phyloP scores from a whole-genome alignment of 73 alveolate genomes.

The Paramecium tetraurelia region DNA sequence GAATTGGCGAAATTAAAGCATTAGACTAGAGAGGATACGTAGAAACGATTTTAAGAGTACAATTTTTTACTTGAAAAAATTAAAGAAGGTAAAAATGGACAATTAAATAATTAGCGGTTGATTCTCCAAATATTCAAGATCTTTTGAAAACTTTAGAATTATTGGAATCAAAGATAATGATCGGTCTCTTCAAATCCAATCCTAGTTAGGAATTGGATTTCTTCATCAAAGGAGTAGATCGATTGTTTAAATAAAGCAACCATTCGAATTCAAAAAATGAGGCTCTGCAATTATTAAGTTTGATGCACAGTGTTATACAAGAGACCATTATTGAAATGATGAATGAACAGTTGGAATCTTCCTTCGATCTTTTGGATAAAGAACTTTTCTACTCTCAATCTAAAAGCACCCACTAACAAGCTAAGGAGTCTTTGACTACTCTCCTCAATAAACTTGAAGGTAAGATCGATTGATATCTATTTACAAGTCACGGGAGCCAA shows the following conservation, averaged over 20 bases:
- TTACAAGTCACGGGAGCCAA: not conserved
- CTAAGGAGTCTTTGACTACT: not conserved
- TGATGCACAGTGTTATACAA: not conserved
- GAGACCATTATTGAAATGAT: not conserved
- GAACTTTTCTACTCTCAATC: conserved; percentile 29
- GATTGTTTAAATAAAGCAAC: not conserved
- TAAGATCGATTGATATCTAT: not conserved
- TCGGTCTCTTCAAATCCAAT: not conserved
- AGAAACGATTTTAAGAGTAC: not conserved
- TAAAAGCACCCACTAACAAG: not conserved
- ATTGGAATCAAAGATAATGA: conserved; percentile 4
- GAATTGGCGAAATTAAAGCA: not conserved
- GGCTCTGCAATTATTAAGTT: not conserved
- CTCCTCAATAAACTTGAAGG: not conserved
- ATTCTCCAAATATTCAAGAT: not conserved
- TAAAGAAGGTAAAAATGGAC: not conserved
- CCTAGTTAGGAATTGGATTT: not conserved
- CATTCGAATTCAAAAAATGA: not conserved
- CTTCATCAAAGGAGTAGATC: conserved; percentile 37
- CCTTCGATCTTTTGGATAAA: conserved; percentile 14
- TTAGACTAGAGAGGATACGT: not conserved
- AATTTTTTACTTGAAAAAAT: not conserved
- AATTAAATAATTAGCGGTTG: not conserved
- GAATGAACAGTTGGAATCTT: not conserved
- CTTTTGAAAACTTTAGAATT: not conserved